These are phyloP conservation scores for Pleurotus pulmonarius DNA, from an alignment of 768 basidiomycete species.

Conservation along the genomic window DNA sequence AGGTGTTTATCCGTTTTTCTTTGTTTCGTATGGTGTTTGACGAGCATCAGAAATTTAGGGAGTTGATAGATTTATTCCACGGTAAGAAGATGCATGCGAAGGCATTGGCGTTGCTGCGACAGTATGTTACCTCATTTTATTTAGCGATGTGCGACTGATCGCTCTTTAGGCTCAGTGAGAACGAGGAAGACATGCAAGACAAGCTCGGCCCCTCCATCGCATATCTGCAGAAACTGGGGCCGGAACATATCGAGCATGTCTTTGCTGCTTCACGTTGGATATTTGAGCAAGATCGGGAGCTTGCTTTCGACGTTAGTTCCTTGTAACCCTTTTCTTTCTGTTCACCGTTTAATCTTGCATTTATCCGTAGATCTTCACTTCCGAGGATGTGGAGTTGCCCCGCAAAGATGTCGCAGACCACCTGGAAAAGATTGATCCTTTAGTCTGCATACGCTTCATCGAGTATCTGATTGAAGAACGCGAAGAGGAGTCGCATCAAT, in stretches of 20 bases:
- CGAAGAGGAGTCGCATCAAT: conserved; percentile 59
- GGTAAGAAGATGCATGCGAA: conserved; percentile 95
- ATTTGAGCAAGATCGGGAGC: conserved; percentile 66
- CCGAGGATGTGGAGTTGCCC: conserved; percentile 92
- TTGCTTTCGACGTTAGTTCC: conserved; percentile 67
- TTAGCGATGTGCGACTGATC: background rate
- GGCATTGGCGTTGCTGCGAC: conserved; percentile 77
- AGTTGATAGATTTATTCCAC: conserved; percentile 87
- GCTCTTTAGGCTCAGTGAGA: conserved; percentile 65
- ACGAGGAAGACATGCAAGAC: conserved; percentile 73
- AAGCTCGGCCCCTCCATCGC: conserved; percentile 80
- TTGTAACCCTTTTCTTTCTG: background rate
- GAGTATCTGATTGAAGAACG: conserved; percentile 81
- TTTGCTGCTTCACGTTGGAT: conserved; percentile 85
- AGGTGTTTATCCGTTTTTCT: conserved; percentile 13
- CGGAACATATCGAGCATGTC: conserved; percentile 76
- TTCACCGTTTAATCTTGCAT: background rate
- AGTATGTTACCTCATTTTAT: conserved; percentile 47
- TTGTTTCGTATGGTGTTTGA: too few relatives aligned
- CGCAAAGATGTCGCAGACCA: conserved; percentile 71
- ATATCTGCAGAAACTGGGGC: conserved; percentile 89
- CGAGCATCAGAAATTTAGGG: conserved; percentile 73
- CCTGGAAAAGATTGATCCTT: conserved; percentile 66
- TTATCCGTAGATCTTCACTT: conserved; percentile 77
- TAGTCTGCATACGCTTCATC: conserved; percentile 74